These are phyloP conservation scores for Oryza punctata DNA, from an alignment of 176 grass and related monocot species.

Conservation along the genomic window DNA sequence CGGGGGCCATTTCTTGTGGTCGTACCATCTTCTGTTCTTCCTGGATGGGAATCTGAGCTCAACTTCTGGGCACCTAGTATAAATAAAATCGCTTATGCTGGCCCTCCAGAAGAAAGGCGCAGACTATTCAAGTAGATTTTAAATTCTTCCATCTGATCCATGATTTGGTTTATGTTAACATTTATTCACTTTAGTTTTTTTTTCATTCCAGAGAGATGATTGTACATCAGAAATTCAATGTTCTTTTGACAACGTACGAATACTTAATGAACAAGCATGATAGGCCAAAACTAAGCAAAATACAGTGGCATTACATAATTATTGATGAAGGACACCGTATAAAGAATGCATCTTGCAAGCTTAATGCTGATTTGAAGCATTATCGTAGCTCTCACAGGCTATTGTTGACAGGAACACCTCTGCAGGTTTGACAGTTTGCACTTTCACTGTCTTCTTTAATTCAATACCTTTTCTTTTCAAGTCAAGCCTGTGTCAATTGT, in stretches of 20 bases:
- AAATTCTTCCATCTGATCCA: slow-evolving; percentile 19
- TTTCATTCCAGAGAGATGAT: slow-evolving; percentile 85
- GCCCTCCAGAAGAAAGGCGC: slow-evolving; percentile 98
- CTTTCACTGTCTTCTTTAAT: slow-evolving; percentile 1
- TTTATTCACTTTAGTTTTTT: slow-evolving; percentile 49
- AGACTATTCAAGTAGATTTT: slow-evolving; percentile 86
- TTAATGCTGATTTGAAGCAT: slow-evolving; percentile 95
- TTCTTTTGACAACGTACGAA: slow-evolving; percentile 97
- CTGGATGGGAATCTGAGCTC: slow-evolving; percentile 92
- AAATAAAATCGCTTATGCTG: slow-evolving; percentile 96
- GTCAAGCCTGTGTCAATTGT: slow-evolving; percentile 23
- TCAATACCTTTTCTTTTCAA: slow-evolving; percentile 22
- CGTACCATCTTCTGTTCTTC: slow-evolving; percentile 94
- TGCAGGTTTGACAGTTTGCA: slow-evolving; percentile 72
- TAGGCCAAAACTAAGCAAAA: slow-evolving; percentile 97
- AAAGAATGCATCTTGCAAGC: slow-evolving; percentile 99
- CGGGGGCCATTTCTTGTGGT: slow-evolving; percentile 96
- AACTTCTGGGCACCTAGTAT: slow-evolving; percentile 95
- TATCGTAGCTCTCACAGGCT: slow-evolving; percentile 94
- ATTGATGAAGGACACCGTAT: slow-evolving; percentile 99
- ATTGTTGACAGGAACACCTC: slow-evolving; percentile 90
- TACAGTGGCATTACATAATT: slow-evolving; percentile 99
- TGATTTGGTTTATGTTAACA: slow-evolving; percentile 4
- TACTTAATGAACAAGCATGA: slow-evolving; percentile 99
- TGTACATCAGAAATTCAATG: slow-evolving; percentile 98